phyloP scores from a whole-genome alignment of 345 rosid species.

The Syzygium grande region DNA sequence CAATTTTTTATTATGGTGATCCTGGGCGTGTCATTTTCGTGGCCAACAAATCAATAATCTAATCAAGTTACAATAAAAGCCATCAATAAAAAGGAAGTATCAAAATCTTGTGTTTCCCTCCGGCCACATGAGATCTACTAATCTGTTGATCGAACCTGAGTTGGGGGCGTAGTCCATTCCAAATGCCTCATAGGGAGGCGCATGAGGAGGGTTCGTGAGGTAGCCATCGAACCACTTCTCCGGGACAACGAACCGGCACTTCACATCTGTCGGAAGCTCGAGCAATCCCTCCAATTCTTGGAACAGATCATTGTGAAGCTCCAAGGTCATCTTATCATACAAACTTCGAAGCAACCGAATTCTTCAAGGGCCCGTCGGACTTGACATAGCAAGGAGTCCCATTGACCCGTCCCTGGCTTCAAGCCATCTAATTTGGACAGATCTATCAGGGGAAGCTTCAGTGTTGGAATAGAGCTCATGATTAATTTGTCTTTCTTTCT shows the following conservation, averaged over 20 bases:
- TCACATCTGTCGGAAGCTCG: background rate
- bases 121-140: background rate
- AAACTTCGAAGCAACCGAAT: slow-evolving; percentile 1
- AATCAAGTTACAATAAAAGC: too few species aligned
- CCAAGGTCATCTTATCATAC: background rate
- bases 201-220: background rate
- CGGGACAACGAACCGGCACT: background rate
- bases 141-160: background rate
- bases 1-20: too few species aligned
- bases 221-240: background rate
- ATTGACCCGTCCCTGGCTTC: background rate
- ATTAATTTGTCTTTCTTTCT: background rate
- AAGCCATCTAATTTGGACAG: background rate
- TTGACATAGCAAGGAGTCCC: background rate
- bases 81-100: background rate
- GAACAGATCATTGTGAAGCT: background rate
- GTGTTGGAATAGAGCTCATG: background rate
- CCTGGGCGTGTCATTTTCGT: too few species aligned
- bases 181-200: background rate
- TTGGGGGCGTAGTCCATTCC: background rate
- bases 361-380: slow-evolving; percentile 1
- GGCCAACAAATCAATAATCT: too few species aligned
- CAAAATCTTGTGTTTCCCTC: background rate
- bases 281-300: background rate
- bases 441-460: background rate